These are phyloP conservation scores for Rhododendron vialii DNA, from an alignment of 148 eudicot species.

Conservation along the genomic window DNA sequence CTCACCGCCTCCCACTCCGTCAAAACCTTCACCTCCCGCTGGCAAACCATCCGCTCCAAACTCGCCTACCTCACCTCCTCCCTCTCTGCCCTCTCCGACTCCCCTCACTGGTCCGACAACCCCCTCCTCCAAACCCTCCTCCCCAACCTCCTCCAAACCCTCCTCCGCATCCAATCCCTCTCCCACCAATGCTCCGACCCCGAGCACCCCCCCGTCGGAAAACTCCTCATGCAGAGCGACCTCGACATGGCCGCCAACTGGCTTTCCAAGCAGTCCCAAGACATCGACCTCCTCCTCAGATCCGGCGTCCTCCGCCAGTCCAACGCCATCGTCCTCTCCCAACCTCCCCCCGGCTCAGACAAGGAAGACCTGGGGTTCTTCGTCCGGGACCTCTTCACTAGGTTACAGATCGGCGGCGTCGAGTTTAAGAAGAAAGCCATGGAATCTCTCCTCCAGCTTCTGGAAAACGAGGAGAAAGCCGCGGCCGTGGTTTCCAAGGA, in stretches of 20 bases:
- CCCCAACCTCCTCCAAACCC: conserved; percentile 33
- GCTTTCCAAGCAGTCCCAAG: conserved; percentile 39
- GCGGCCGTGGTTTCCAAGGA: conserved; percentile 33
- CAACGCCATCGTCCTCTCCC: conserved; percentile 56
- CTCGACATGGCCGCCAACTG: conserved; percentile 58
- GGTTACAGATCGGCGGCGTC: conserved; percentile 56
- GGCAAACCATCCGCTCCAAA: conserved; percentile 45
- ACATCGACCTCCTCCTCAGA: conserved; percentile 47
- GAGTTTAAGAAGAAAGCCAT: conserved; percentile 55
- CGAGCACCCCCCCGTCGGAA: conserved; percentile 23
- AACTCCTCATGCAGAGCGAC: conserved; percentile 62
- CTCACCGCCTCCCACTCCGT: conserved; percentile 39
- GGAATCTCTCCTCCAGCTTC: conserved; percentile 39
- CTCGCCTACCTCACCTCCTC: conserved; percentile 38
- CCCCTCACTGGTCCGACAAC: conserved; percentile 51
- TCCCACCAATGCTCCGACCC: conserved; percentile 26
- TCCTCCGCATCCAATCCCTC: conserved; percentile 35
- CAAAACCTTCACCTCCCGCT: conserved; percentile 47
- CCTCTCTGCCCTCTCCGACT: conserved; percentile 35
- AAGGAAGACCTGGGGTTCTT: conserved; percentile 45
- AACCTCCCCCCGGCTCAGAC: conserved; percentile 29
- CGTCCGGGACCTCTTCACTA: conserved; percentile 48
- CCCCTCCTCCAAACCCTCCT: conserved; percentile 37
- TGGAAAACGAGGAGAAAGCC: conserved; percentile 34
- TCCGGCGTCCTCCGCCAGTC: conserved; percentile 58